Evolutionary conservation across 2,329 filamentous ascomycete genomes (phyloP), one percentile per base, ranked within the genome.

Genomic region (Graphilbum fragrans): DNA sequence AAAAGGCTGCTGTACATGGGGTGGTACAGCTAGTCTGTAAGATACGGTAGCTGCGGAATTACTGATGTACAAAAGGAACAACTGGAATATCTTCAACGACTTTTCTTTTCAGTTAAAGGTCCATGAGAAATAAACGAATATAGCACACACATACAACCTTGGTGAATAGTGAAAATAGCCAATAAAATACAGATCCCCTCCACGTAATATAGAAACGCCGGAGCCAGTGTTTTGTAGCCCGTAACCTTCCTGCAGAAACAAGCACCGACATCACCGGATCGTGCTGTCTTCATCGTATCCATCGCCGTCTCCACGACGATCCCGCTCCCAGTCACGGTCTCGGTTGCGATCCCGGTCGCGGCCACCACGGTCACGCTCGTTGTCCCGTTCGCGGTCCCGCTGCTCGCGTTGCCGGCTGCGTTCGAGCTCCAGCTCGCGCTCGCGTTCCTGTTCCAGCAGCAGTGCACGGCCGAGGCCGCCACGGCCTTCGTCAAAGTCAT

Each of bases 401-500:
- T 36, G 40, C 16, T 44, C 41, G 5, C 42, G 38, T 25, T 33
- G 38, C 14, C 67, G 74, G 60, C 64, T 68, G 47, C 70, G 69
- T 46, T 66, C 65, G 16, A 72, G 72, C 46, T 79, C 77, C 51
- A 62, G 75, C 11, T 43, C 39, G 10, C 45, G 40, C 20, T 47
- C 47, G 19, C 25, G 41, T 41, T 58, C 52, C 32, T 58, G 53
- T 43, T 84, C 78, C 2, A 44, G 36, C 50, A 79, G 76, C 45
- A 87, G 70, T 43, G 85, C 85, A 49, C 88, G 74, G 35, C 92
- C 90, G 51, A 88, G 77, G 11, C 92, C 92, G 52, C 92, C 92
- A 52, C 92, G 75, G 16, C 92, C 92, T 46, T 94, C 90, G 58
- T 98, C 92, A 57, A 81, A 98, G 65, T 98, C 92, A 60, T 95